Conservation (phyloP, 768 basidiomycete genomes). For the Heimioporus sp. region DNA sequence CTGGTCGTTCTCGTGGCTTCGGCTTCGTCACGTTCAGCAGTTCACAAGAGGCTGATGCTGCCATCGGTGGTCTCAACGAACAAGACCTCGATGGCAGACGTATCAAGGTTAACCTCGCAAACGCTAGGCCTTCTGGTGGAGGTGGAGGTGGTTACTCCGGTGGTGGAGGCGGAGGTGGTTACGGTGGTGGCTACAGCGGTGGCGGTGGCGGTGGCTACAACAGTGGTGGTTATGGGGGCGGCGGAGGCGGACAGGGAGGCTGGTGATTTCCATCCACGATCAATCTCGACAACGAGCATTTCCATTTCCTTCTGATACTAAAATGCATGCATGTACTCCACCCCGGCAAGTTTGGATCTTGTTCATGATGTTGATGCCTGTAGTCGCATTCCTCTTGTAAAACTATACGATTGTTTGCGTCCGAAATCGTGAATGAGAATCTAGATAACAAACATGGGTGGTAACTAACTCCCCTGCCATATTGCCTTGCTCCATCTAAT, state of each 20-base stretch:
- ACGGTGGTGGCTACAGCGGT: slow-evolving; percentile 10
- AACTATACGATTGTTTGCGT: neutral
- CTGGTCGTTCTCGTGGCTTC: slow-evolving; percentile 56
- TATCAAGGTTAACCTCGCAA: slow-evolving; percentile 48
- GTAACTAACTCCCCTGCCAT: too few species aligned
- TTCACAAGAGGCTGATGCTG: slow-evolving; percentile 39
- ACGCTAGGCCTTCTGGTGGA: slow-evolving; percentile 29
- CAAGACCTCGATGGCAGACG: slow-evolving; percentile 54
- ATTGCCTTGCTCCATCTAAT: too few species aligned
- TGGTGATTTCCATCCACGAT: slow-evolving; percentile 10
- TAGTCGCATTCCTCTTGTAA: neutral
- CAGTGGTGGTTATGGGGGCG: slow-evolving; percentile 8
- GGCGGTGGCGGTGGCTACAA: neutral
- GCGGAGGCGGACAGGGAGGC: slow-evolving; percentile 7
- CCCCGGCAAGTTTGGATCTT: slow-evolving; percentile 1
- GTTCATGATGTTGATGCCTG: slow-evolving; percentile 9
- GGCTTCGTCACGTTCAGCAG: slow-evolving; percentile 48
- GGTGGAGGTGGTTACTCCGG: slow-evolving; percentile 20
- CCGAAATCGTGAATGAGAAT: too few species aligned
- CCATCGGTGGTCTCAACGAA: slow-evolving; percentile 46
- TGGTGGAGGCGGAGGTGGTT: slow-evolving; percentile 19
- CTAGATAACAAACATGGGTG: too few species aligned
- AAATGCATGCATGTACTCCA: slow-evolving; percentile 10
- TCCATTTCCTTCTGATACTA: neutral
- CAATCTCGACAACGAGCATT: neutral